Conservation (phyloP, 75 land plant species). For the Azolla pinnata region DNA sequence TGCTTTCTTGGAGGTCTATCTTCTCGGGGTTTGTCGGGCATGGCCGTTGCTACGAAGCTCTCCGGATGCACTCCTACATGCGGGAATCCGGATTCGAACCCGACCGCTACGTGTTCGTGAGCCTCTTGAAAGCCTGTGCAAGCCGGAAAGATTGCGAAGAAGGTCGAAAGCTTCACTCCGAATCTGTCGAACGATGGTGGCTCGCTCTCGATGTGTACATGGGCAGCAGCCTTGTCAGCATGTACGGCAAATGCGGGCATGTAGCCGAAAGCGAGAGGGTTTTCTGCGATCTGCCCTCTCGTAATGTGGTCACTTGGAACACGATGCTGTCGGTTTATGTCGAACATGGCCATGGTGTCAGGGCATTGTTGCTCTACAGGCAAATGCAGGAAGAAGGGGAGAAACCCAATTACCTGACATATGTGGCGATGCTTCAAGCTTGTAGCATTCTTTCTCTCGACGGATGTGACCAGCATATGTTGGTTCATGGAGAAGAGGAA, state of each 20-base stretch:
- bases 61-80: slow-evolving; percentile 9
- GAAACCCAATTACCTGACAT: slow-evolving; percentile 32
- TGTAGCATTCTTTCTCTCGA: slow-evolving; percentile 46
- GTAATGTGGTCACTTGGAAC: slow-evolving; percentile 56
- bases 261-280: slow-evolving; percentile 22
- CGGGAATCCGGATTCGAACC: slow-evolving; percentile 16
- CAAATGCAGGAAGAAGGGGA: slow-evolving; percentile 37
- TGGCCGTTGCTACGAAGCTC: slow-evolving; percentile 12
- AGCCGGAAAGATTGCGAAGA: not conserved
- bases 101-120: slow-evolving; percentile 22
- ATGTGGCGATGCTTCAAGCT: slow-evolving; percentile 41
- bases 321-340: slow-evolving; percentile 45
- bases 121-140: slow-evolving; percentile 21
- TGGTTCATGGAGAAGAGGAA: not conserved
- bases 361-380: slow-evolving; percentile 31
- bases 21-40: slow-evolving; percentile 17
- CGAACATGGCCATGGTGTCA: slow-evolving; percentile 33
- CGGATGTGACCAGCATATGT: slow-evolving; percentile 28
- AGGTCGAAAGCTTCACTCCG: slow-evolving; percentile 41
- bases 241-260: slow-evolving; percentile 54
- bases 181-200: slow-evolving; percentile 26
- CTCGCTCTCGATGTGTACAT: slow-evolving; percentile 38
- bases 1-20: slow-evolving; percentile 34
- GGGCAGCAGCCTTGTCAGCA: slow-evolving; percentile 36
- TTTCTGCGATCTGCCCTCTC: slow-evolving; percentile 27